Base-by-base conservation (phyloP, 2,329 filamentous ascomycete genomes). In the Septoria linicola region DNA sequence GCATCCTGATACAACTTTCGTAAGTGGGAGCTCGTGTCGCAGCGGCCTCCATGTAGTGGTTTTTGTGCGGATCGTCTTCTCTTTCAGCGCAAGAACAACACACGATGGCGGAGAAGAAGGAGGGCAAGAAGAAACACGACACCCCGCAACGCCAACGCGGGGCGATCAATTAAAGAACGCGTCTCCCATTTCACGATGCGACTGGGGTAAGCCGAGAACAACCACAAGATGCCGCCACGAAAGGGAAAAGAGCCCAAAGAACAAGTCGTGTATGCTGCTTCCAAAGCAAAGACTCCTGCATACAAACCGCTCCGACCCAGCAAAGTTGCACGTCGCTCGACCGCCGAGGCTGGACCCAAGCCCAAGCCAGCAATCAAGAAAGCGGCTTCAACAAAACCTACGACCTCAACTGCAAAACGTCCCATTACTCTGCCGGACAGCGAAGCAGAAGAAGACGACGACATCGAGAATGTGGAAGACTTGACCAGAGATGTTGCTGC, bases 321-420 rank as follows among this genome's bases (percentile, higher is more conserved):
- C 5, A 61, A 63, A 37, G 48, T 61, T 3, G 51, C 62, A 16
- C 23, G 14, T 11, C 59, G 59, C 21, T 55, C 55, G 8, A 27
- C 80, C 72, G 48, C 89, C 56, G 61, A 30, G 55, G 51, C 35
- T 59, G 23, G 55, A 2, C 36, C 40, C 35, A 52, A 42, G 14
- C 16, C 55, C 14, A 57, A 47, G 25, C 16, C 54, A 20, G 30
- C 42, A 23, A 21, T 37, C 10, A 56, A 51, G 31, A 58, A 46
- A 17, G 34, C 49, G 10, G 30, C 46, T 10, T 20, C 45, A 20
- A 17, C 41, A 23, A 48, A 43, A 35, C 14, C 51, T 10, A 21
- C 49, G 4, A 41, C 43, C 25, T 20, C 50, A 2, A 53, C 45
- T 27, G 25, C 51, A 17, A 55, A 53, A 23, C 40, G 31, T 14